Evolutionary conservation across 1,139 yeast genomes (phyloP).

Genomic region (Yueomyces sp.): DNA sequence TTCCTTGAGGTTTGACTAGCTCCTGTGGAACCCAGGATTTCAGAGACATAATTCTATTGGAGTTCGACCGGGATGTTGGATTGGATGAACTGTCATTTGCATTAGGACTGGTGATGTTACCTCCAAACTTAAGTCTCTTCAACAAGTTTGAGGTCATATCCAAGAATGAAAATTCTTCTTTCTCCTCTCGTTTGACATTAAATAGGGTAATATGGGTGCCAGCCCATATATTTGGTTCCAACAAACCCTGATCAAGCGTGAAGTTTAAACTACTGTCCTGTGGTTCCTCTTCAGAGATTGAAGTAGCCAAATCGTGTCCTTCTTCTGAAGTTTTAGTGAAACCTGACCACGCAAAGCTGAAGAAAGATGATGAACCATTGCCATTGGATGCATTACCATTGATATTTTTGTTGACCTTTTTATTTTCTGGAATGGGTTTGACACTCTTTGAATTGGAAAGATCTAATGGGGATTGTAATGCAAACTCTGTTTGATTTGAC

Average conservation of each 20-base stretch:
- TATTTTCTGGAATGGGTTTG: neutral
- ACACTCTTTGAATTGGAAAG: constrained; percentile 1
- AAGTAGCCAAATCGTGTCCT: constrained; percentile 1
- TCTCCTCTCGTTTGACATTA: constrained; percentile 31
- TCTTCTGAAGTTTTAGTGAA: constrained; percentile 11
- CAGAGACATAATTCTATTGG: neutral
- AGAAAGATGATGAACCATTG: constrained; percentile 11
- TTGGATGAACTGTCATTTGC: neutral
- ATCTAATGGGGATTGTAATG: constrained; percentile 1
- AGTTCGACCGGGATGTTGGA: neutral
- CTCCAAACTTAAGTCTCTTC: constrained; percentile 15
- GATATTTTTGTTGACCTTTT: neutral
- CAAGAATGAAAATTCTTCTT: constrained; percentile 23
- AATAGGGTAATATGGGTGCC: constrained; percentile 53
- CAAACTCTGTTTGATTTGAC: constrained; percentile 3
- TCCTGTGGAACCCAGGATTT: neutral
- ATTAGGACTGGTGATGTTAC: neutral
- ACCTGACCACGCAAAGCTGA: constrained; percentile 22
- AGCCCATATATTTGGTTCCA: constrained; percentile 41
- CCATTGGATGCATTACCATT: neutral
- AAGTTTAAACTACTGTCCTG: neutral
- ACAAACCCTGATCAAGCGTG: constrained; percentile 13
- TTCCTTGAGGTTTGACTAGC: neutral
- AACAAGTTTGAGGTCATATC: constrained; percentile 25
- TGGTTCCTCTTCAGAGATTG: constrained; percentile 3